Evolutionary conservation across 1,284 basidiomycete genomes (phyloP).

Genomic region (Baeospora myosura): DNA sequence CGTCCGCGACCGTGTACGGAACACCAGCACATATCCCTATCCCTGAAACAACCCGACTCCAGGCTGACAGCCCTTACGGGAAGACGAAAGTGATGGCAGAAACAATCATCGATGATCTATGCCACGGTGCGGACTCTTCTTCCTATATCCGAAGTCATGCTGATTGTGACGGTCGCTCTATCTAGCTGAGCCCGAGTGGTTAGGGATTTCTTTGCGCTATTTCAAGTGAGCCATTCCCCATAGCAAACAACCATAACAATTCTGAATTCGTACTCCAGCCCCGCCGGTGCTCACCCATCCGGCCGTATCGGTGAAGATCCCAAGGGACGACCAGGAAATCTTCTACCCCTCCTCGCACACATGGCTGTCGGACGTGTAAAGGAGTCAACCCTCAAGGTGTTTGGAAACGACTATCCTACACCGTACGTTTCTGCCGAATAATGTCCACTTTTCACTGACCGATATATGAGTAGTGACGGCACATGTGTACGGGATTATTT

Average conservation of each 20-base stretch:
- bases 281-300: conserved; percentile 94
- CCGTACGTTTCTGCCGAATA: conserved; percentile 46
- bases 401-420: conserved; percentile 97
- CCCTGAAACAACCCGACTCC: conserved; percentile 83
- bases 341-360: conserved; percentile 89
- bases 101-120: conserved; percentile 85
- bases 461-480: conserved; percentile 62
- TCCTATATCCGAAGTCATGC: conserved; percentile 6
- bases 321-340: conserved; percentile 88
- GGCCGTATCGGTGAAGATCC: conserved; percentile 97
- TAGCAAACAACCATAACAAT: conserved; percentile 6
- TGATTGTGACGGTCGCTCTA: conserved; percentile 14
- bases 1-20: conserved; percentile 98
- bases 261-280: conserved; percentile 41
- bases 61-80: conserved; percentile 92
- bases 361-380: conserved; percentile 92
- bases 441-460: neutral
- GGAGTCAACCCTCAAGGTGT: conserved; percentile 80
- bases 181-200: conserved; percentile 70
- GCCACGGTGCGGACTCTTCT: conserved; percentile 50
- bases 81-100: conserved; percentile 95
- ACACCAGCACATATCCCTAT: conserved; percentile 91
- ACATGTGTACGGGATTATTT: conserved; percentile 98
- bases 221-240: conserved; percentile 73
- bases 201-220: conserved; percentile 83